These are phyloP conservation scores for Mycena polygramma DNA, from an alignment of 768 basidiomycete genomes.

Conservation along the genomic window DNA sequence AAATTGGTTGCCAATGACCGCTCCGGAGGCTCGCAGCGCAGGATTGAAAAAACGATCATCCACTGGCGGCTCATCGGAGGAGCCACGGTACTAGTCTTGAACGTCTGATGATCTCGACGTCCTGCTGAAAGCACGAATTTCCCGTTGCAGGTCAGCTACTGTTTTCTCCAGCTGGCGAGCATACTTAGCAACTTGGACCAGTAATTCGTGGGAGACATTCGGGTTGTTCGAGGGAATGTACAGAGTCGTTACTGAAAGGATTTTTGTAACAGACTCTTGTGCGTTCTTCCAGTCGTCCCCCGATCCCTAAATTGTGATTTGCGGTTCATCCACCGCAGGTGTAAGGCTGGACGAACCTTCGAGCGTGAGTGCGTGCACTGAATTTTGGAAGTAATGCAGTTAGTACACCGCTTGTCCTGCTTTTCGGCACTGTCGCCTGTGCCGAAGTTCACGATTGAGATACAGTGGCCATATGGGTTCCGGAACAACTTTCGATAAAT, in stretches of 20 bases:
- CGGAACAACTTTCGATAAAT: too few species aligned
- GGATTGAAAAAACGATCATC: too few species aligned
- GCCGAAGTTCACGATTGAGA: too few species aligned
- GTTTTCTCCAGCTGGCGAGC: neutral
- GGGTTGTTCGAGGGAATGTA: conserved; percentile 3
- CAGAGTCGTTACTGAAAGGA: neutral
- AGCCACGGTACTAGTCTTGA: neutral
- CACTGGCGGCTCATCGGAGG: too few species aligned
- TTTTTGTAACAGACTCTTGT: neutral
- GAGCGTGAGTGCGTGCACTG: neutral
- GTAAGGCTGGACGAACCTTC: neutral
- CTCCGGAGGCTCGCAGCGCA: too few species aligned
- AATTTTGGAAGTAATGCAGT: neutral
- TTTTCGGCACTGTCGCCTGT: neutral
- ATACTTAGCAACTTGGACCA: neutral
- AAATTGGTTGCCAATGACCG: too few species aligned
- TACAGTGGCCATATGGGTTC: too few species aligned
- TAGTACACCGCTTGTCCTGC: neutral
- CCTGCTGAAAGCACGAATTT: too few species aligned
- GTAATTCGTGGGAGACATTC: neutral
- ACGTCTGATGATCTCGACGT: too few species aligned
- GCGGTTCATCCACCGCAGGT: neutral
- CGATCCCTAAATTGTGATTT: neutral
- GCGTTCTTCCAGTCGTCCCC: neutral
- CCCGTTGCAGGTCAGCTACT: neutral